Evolutionary conservation across 2,329 filamentous ascomycete species (phyloP).

Genomic region (Colletotrichum sansevieriae): DNA sequence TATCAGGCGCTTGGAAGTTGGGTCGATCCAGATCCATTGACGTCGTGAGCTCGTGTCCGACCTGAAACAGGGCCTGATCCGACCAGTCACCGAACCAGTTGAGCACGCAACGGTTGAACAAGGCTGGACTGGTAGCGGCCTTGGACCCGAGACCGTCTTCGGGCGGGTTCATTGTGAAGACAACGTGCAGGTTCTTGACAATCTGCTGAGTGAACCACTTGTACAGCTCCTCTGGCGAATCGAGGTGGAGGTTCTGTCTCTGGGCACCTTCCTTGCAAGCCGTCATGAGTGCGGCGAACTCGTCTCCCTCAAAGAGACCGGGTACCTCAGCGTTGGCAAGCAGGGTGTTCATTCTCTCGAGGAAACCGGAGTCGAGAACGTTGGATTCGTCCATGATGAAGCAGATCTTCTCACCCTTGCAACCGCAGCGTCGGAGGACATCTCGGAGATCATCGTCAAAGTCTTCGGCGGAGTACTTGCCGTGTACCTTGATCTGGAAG

Average conservation of each 20-base stretch:
- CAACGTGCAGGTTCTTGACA: conserved; percentile 97
- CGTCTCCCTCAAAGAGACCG: conserved; percentile 98
- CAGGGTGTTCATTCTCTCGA: conserved; percentile 99
- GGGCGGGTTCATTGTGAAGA: conserved; percentile 99
- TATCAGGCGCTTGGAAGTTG: conserved; percentile 88
- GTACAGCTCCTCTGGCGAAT: conserved; percentile 99
- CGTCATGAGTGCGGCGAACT: conserved; percentile 98
- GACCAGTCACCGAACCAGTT: conserved; percentile 99
- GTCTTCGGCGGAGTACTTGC: conserved; percentile 97
- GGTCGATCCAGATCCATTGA: conserved; percentile 94
- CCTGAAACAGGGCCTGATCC: conserved; percentile 98
- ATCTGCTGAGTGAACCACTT: conserved; percentile 99
- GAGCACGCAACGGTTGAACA: conserved; percentile 99
- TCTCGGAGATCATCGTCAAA: conserved; percentile 98
- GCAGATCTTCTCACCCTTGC: conserved; percentile 99
- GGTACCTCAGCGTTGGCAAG: conserved; percentile 99
- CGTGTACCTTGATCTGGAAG: conserved; percentile 99
- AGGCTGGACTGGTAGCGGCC: conserved; percentile 94
- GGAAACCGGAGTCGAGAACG: conserved; percentile 96
- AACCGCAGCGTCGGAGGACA: conserved; percentile 92
- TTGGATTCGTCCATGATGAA: conserved; percentile 99
- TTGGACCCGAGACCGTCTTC: conserved; percentile 95
- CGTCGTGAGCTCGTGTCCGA: conserved; percentile 93
- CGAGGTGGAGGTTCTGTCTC: conserved; percentile 91
- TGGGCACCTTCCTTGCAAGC: conserved; percentile 98